Conservation (phyloP, 352 stramenopile genomes). For the Phytophthora pisi region DNA sequence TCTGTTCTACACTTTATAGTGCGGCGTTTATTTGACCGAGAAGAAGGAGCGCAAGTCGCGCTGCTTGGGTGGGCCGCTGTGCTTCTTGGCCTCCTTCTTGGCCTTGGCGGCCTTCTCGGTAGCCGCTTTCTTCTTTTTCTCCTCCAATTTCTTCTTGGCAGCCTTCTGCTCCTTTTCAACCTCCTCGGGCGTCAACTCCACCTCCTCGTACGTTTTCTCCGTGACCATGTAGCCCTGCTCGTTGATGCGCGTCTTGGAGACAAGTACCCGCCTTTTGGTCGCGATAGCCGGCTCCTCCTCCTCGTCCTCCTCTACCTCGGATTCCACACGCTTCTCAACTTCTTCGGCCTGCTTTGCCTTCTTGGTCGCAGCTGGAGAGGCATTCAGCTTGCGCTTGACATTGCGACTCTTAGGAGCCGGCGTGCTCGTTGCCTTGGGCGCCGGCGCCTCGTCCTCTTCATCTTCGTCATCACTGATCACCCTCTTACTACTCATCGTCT, state of each 20-base stretch:
- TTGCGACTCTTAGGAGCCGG: constrained; percentile 34
- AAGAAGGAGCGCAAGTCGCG: constrained; percentile 80
- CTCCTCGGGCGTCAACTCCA: constrained; percentile 66
- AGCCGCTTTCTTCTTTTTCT: constrained; percentile 54
- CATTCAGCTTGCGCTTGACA: constrained; percentile 55
- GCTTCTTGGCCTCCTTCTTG: constrained; percentile 58
- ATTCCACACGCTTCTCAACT: constrained; percentile 18
- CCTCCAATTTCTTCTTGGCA: constrained; percentile 43
- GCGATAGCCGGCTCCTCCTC: constrained; percentile 32
- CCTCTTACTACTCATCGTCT: constrained; percentile 46
- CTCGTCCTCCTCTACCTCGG: constrained; percentile 18
- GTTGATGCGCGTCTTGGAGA: constrained; percentile 81
- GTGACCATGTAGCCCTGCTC: constrained; percentile 88
- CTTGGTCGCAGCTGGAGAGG: constrained; percentile 36
- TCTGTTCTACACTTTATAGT: constrained; percentile 20
- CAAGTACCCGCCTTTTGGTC: constrained; percentile 59
- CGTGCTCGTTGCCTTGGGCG: constrained; percentile 18
- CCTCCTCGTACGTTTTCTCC: constrained; percentile 75
- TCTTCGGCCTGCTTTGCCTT: constrained; percentile 22
- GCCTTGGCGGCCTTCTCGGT: constrained; percentile 45
- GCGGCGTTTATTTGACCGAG: constrained; percentile 30
- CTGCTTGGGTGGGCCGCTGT: constrained; percentile 59
- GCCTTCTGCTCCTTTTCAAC: constrained; percentile 55
- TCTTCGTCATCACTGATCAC: constrained; percentile 79
- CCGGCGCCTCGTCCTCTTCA: constrained; percentile 35